Conservation (phyloP, 768 basidiomycete species). For the Candolleomyces efflorescens region DNA sequence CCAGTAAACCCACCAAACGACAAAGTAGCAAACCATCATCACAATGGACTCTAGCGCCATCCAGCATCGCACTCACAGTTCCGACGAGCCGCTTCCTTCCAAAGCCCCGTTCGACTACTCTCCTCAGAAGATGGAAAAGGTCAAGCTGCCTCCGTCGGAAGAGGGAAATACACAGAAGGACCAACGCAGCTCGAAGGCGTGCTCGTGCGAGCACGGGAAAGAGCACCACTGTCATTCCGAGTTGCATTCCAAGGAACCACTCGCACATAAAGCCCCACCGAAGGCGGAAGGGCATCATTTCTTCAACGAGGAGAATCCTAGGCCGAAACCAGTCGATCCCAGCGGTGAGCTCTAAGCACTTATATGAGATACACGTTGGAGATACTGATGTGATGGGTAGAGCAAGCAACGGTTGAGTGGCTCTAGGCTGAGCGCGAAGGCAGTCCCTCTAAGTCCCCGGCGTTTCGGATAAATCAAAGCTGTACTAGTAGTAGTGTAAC, state of each 20-base stretch:
- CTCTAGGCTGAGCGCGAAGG: too few species aligned
- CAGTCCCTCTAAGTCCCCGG: too few species aligned
- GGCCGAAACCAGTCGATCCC: background rate
- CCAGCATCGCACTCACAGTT: slow-evolving; percentile 41
- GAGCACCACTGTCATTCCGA: background rate
- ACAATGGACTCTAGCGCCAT: too few species aligned
- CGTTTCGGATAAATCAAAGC: too few species aligned
- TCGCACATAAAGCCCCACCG: background rate
- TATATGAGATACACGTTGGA: too few species aligned
- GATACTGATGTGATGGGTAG: too few species aligned
- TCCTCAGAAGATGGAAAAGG: slow-evolving; percentile 32
- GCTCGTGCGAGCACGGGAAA: background rate
- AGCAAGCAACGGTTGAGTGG: too few species aligned
- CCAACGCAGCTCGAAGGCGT: background rate
- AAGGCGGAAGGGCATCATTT: slow-evolving; percentile 1
- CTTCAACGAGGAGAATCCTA: slow-evolving; percentile 4
- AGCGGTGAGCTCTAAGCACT: too few species aligned
- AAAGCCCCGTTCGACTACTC: slow-evolving; percentile 33
- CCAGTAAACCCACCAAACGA: too few species aligned
- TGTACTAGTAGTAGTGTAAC: too few species aligned
- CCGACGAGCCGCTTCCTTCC: slow-evolving; percentile 44
- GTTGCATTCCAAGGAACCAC: background rate
- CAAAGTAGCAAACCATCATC: too few species aligned
- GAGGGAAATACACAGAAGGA: slow-evolving; percentile 13
- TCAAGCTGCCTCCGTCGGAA: slow-evolving; percentile 13